Evolutionary conservation across 495 filamentous ascomycete genomes (phyloP), one percentile per base, ranked within the genome.

Genomic region (Aspergillus wentii): DNA sequence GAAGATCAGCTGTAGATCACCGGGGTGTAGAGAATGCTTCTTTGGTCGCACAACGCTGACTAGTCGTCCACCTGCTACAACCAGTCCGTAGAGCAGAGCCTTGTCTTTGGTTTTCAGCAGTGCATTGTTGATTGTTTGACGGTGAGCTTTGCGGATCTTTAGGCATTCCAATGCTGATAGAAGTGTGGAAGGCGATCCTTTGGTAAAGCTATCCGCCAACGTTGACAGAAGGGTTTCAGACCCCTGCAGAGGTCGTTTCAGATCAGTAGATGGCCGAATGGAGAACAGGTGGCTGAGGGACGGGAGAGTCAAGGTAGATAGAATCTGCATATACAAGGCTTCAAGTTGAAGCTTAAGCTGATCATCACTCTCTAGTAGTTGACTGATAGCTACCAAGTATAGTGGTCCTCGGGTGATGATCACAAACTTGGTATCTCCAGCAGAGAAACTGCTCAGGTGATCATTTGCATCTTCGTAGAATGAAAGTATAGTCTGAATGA

Each of bases 401-500:
- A 99, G 71, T 3, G 88, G 85, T 1, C 88, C 90, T 49, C 86
- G 81, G 19, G 83, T 84, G 34, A 82, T 61, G 38, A 98, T 73
- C 17, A 92, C 86, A 51, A 98, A 97, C 39, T 83, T 81, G 10
- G 83, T 79, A 33, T 81, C 79, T 15, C 83, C 88, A 21, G 94
- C 88, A 3, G 80, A 85, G 54, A 99, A 97, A 9, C 83, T 80
- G 30, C 76, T 75, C 5, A 99, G 63, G 5, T 71, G 78, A 52
- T 94, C 84, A 17, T 83, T 72, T 15, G 79, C 74, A 14, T 80
- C 79, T 54, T 95, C 81, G 52, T 94, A 96, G 64, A 95, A 97
- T 3, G 94, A 95, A 35, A 99, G 94, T 52, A 97, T 91, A 33
- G 94, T 96, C 48, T 97, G 94, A 6, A 95, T 83, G 11, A 96